Evolutionary conservation across 2,329 filamentous ascomycete genomes (phyloP).

Genomic region (Ophiocordyceps polyrhachis-furcata): DNA sequence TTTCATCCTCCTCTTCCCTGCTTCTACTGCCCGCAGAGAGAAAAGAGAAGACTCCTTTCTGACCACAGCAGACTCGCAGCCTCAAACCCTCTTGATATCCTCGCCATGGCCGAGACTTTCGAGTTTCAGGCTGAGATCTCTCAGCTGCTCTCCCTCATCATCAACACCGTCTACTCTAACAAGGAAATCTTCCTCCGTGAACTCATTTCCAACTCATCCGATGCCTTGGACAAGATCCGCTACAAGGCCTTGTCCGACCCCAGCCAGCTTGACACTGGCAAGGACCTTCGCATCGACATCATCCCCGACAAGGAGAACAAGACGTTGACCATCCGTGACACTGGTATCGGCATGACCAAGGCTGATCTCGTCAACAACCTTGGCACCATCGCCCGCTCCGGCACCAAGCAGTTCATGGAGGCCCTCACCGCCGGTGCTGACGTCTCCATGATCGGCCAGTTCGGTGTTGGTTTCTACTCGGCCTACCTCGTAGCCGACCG

Average conservation of each 20-base stretch:
- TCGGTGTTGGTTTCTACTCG: conserved; percentile 99
- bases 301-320: conserved; percentile 95
- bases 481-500: conserved; percentile 97
- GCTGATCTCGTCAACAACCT: conserved; percentile 99
- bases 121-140: conserved; percentile 99
- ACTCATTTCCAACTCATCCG: conserved; percentile 93
- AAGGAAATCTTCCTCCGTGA: conserved; percentile 99
- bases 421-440: conserved; percentile 94
- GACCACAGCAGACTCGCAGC: background rate
- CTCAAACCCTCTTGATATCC: conserved; percentile 19
- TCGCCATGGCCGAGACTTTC: conserved; percentile 88
- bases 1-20: background rate
- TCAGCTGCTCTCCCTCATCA: conserved; percentile 98
- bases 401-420: conserved; percentile 99
- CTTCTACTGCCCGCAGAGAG: background rate
- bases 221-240: conserved; percentile 99
- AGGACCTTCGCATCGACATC: conserved; percentile 98
- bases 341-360: conserved; percentile 99
- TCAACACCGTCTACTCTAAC: conserved; percentile 99
- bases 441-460: conserved; percentile 99
- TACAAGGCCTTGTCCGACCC: conserved; percentile 97
- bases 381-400: conserved; percentile 96
- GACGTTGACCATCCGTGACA: conserved; percentile 93
- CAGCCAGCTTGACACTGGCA: conserved; percentile 89
- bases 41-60: background rate